Evolutionary conservation across 305 asterid genomes (phyloP), one percentile per base, ranked within the genome.

Genomic region (Caryopteris hybrid): DNA sequence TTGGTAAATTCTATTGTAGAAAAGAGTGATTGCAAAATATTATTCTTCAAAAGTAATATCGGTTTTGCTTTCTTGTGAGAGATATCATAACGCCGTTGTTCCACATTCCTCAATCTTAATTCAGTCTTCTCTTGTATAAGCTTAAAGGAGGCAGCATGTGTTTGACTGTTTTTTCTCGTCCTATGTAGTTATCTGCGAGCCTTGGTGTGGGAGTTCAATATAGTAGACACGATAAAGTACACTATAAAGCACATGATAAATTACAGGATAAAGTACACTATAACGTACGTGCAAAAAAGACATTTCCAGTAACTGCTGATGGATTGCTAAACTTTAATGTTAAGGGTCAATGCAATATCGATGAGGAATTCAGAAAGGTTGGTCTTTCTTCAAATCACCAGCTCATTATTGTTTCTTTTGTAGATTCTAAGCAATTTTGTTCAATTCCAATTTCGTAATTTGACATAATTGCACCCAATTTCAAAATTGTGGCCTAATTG

Each of bases 301-400:
- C 82, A 22, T 94, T 86, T 78, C 83, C 94, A 2, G 85, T 87
- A 64, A 81, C 93, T 18, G 57, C 78, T 6, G 77, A 87, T 80
- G 82, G 80, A 52, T 22, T 72, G 21, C 20, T 84, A 47, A 79
- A 69, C 79, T 87, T 91, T 73, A 84, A 74, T 45, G 74, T 89
- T 22, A 94, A 91, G 80, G 97, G 90, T 25, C 88, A 83, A 54
- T 84, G 84, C 65, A 64, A 78, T 48, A 72, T 75, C 14, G 89
- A 89, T 57, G 85, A 86, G 75, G 90, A 88, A 55, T 70, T 87
- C 74, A 81, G 55, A 78, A 61, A 74, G 96, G 97, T 85, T 53
- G n/a, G 76, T 66, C 51, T 51, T 45, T 34, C 60, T 65, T 51
- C 36, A 14, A 6, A 51, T 74, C 36, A 8, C 14, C 36, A 46